A percentile compares a stretch with the other conserved stretches of the same genome.
These are phyloP conservation scores for Cyathus pygmaeus DNA, from an alignment of 1,284 basidiomycete species.

Conservation along the genomic window DNA sequence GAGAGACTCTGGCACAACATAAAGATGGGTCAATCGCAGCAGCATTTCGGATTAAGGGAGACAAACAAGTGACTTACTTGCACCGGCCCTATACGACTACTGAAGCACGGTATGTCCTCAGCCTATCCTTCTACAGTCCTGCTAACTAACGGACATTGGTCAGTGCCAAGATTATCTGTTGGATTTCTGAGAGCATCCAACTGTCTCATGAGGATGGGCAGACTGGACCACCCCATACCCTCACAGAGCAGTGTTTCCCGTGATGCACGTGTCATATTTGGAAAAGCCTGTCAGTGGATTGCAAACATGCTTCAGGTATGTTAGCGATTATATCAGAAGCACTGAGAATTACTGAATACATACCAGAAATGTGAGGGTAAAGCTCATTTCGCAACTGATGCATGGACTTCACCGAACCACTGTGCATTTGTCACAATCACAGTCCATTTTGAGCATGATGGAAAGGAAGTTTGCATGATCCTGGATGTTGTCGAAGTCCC, in stretches of 20 bases:
- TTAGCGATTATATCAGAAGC: neutral
- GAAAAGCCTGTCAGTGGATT: slow-evolving; percentile 17
- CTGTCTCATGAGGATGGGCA: slow-evolving; percentile 39
- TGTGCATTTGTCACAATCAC: slow-evolving; percentile 21
- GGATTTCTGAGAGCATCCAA: slow-evolving; percentile 25
- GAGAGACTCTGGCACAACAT: slow-evolving; percentile 10
- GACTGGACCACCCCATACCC: slow-evolving; percentile 33
- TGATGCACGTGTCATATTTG: slow-evolving; percentile 33
- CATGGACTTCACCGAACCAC: slow-evolving; percentile 29
- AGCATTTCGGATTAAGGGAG: slow-evolving; percentile 29
- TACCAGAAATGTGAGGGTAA: slow-evolving; percentile 26
- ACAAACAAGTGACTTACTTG: slow-evolving; percentile 32
- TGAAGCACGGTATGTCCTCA: slow-evolving; percentile 18
- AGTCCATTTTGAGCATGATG: slow-evolving; percentile 18
- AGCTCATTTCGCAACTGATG: slow-evolving; percentile 26
- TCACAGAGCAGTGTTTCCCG: slow-evolving; percentile 26
- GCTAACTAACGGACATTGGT: no score
- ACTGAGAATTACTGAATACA: slow-evolving; percentile 4
- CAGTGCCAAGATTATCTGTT: slow-evolving; percentile 30
- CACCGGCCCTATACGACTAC: slow-evolving; percentile 23
- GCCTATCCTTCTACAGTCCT: neutral
- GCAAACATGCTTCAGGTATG: slow-evolving; percentile 28
- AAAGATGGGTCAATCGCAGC: slow-evolving; percentile 28
- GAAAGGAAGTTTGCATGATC: slow-evolving; percentile 16
- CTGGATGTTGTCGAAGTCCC: slow-evolving; percentile 33